Base-by-base conservation (phyloP, 129 eudicot genomes). In the Tagetes patula region DNA sequence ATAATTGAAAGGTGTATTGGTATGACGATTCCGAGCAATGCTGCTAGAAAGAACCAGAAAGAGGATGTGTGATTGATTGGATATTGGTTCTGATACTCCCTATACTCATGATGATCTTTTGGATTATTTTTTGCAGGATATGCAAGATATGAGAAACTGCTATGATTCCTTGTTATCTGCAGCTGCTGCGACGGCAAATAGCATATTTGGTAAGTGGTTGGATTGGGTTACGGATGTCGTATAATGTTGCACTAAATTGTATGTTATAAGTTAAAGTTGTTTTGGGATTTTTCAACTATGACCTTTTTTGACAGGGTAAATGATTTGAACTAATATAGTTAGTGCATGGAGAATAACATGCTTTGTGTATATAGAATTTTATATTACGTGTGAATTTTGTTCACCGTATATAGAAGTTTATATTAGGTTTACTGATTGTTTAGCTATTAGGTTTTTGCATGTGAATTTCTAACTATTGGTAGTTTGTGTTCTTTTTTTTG, bases 101-200 rank as follows among this genome's bases (percentile, higher is more conserved):
- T 13, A 14, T 11, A 14, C 60, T 10, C 33, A 4, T 32, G 31
- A 9, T 39, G 27, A 49, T 34, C 41, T 12, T 75, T 30, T 20
- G 13, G 27, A 53, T 39, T 52, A 12, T 47, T 75, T 83, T 82
- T 77, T 45, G 53, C 84, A 92, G 98, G 98, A 92, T 82, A 87
- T 92, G 88, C 86, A 87, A 62, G 95, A 89, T 70, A 89, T 92
- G 95, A 84, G 95, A 75, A 72, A 85, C 55, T 89, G 87, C 83
- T 89, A 87, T 60, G 98, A 92, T 56, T 73, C 89, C 75, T 85
- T 92, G 59, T 84, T 92, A 55, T 84, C 95, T 37, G 98, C 96
- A 13, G 96, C 98, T 64, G 98, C 98, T 30, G 98, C 95, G 9
- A 82, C 96, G 1, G 85, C 96, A 37, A 92, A 92, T 70, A 87